Evolutionary conservation across 345 rosid species (phyloP).

Genomic region (Pistacia atlantica): DNA sequence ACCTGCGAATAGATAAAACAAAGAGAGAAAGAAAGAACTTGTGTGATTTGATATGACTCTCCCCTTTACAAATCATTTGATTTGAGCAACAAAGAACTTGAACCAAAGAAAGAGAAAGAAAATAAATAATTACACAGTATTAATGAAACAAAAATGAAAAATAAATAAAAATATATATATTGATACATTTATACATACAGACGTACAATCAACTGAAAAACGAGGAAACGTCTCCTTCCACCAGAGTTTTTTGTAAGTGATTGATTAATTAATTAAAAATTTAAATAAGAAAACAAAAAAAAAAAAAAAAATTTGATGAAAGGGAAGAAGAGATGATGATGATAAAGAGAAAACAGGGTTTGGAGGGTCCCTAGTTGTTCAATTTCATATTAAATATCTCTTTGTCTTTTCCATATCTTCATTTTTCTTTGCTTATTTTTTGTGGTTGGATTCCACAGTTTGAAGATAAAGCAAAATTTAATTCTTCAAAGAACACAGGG

Average conservation of each 20-base stretch:
- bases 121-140: neutral
- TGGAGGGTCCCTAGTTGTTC: constrained; percentile 32
- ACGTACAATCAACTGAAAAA: constrained; percentile 64
- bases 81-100: neutral
- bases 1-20: constrained; percentile 49
- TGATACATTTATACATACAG: neutral
- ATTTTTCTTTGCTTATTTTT: constrained; percentile 11
- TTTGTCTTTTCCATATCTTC: constrained; percentile 40
- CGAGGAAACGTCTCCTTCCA: constrained; percentile 89
- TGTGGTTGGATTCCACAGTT: constrained; percentile 50
- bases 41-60: constrained; percentile 57
- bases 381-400: constrained; percentile 49
- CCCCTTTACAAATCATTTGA: constrained; percentile 47
- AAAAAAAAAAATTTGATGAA: constrained; percentile 23
- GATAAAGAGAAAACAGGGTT: constrained; percentile 23
- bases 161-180: neutral
- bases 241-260: constrained; percentile 25
- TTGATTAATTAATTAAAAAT: neutral
- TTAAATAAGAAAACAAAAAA: neutral
- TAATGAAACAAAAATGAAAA: too few species aligned
- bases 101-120: constrained; percentile 7
- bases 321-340: constrained; percentile 31
- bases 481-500: constrained; percentile 33
- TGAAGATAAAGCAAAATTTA: constrained; percentile 66
- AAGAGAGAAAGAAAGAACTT: constrained; percentile 8